Conservation (phyloP, 2,329 filamentous ascomycete species). For the Byssoonygena ceratinophila region DNA sequence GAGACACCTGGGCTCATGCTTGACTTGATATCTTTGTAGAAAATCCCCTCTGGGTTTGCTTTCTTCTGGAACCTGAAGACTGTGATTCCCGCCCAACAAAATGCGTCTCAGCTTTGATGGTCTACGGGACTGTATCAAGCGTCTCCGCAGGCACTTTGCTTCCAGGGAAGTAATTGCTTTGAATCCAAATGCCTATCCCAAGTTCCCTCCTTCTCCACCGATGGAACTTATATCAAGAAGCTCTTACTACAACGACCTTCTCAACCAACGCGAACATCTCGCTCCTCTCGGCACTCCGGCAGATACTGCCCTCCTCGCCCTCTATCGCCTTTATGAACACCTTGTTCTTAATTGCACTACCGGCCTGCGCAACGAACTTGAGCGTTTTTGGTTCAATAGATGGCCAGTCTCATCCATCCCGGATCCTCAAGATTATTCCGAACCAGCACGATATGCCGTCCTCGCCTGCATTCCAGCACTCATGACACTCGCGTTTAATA, state of each 20-base stretch:
- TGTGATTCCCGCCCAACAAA: too few species aligned
- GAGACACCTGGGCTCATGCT: too few species aligned
- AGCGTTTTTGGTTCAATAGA: not conserved
- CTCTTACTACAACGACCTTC: not conserved
- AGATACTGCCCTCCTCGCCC: not conserved
- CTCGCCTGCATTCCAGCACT: not conserved
- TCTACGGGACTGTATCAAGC: too few species aligned
- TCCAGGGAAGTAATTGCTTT: not conserved
- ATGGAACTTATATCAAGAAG: not conserved
- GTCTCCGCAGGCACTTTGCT: not conserved
- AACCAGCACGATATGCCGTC: slow-evolving; percentile 6
- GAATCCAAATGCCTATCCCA: not conserved
- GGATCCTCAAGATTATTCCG: not conserved
- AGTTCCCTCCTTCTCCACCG: not conserved
- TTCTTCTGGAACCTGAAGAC: too few species aligned
- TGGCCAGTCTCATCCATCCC: not conserved
- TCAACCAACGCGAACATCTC: not conserved
- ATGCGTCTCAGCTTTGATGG: too few species aligned
- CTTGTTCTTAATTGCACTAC: not conserved
- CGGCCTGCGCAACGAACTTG: not conserved
- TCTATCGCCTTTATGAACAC: slow-evolving; percentile 6
- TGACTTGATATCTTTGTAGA: too few species aligned
- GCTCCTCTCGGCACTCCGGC: not conserved
- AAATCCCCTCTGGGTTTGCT: too few species aligned
- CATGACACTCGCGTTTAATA: slow-evolving; percentile 2